Base-by-base conservation (phyloP, 2,329 filamentous ascomycete genomes). In the Diaporthe vaccinii region DNA sequence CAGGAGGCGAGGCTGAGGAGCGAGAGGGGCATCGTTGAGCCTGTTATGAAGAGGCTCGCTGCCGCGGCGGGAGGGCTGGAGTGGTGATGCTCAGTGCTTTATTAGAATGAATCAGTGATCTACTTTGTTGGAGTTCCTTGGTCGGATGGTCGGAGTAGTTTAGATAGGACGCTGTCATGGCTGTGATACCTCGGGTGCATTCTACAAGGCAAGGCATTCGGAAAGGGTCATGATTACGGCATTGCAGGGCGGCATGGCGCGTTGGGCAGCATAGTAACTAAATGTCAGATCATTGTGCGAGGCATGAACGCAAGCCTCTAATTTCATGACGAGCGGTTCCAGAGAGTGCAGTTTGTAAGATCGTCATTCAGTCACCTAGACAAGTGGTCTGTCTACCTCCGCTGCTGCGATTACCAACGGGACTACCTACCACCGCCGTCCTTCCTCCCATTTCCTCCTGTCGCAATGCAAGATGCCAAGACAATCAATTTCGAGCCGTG, bases 1-100 rank as follows among this genome's bases (percentile, higher is more conserved):
- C 91, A 94, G 81, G 83, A 83, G 31, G 87, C 88, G 14, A 87
- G 84, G 78, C 82, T 87, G 61, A 80, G 82, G 49, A 82, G 82
- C 3, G 86, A 88, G 80, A 85, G 81, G 78, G 80, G 79, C 61
- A 80, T 83, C 22, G 77, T 83, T 14, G 82, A 82, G 77, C 82
- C 82, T 15, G 81, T 84, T 36, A 72, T 87, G 12, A 79, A 78
- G 76, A 76, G 78, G 76, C 78, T 87, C 36, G 80, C 83, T 20
- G 79, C 80, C 57, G 78, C 77, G 61, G 75, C 75, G 65, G 77
- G 77, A 53, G 82, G 82, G 68, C 72, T 85, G 55, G 79, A 82
- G 73, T 85, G 84, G 84, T 84, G 78, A 78, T n/a, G 17, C n/a
- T 15, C 31, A 5, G 15, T 0, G 53, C 17, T 28, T n/a, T 34